phyloP scores from a whole-genome alignment of 176 grass and related monocot genomes.

The Triticum aestivum region IWGSC_CS_RefSeq_v2.1 NC_057799.1:173108760-173109259 shows the following conservation, averaged over 20 bases:
- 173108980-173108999: not conserved
- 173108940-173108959: constrained; percentile 18
- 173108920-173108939: not conserved
- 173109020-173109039: constrained; percentile 99
- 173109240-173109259: constrained; percentile 92
- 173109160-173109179: constrained; percentile 18
- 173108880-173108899: constrained; percentile 1
- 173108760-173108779: not conserved
- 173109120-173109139: not conserved
- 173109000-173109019: constrained; percentile 7
- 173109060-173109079: constrained; percentile 79
- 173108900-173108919: not conserved
- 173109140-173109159: constrained; percentile 24
- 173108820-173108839: not conserved
- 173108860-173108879: not conserved
- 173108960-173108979: not conserved
- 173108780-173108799: not conserved
- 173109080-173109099: constrained; percentile 92
- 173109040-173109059: constrained; percentile 91
- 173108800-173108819: not conserved
- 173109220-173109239: constrained; percentile 97
- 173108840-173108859: constrained; percentile 6
- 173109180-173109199: not conserved
- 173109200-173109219: constrained; percentile 77
- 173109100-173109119: not conserved